A percentile compares a stretch with the other conserved stretches of the same genome.
phyloP scores from a whole-genome alignment of 768 basidiomycete genomes.

The Leccinum obscurum region DNA sequence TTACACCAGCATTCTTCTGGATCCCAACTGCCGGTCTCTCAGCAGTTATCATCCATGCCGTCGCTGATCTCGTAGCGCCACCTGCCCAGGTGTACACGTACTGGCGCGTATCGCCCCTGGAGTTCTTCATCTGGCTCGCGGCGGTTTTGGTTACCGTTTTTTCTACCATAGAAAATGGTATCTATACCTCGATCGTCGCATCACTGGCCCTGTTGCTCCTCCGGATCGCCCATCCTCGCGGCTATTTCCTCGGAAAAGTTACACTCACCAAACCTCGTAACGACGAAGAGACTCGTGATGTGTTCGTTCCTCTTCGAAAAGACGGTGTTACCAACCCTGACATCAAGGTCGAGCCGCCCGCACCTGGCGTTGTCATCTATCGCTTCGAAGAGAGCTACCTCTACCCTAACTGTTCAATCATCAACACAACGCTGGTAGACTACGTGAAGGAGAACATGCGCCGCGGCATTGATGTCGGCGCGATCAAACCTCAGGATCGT shows the following conservation, averaged over 20 bases:
- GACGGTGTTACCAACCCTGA: not conserved
- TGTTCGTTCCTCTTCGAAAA: not conserved
- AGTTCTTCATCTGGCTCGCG: not conserved
- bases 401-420: not conserved
- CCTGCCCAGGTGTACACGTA: not conserved
- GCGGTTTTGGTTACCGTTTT: not conserved
- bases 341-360: not conserved
- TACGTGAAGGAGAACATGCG: not conserved
- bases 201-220: not conserved
- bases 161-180: not conserved
- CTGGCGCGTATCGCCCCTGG: not conserved
- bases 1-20: not conserved
- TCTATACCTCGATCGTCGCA: not conserved
- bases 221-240: not conserved
- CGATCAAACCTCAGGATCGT: not conserved
- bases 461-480: not conserved
- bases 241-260: not conserved
- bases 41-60: not conserved
- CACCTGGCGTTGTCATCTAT: not conserved
- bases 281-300: not conserved
- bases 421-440: not conserved
- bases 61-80: not conserved
- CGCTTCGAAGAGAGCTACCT: not conserved
- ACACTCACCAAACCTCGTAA: not conserved
- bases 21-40: not conserved